A percentile compares a stretch with the other conserved stretches of the same genome.
These are phyloP conservation scores for Fragilariopsis cylindrus DNA, from an alignment of 108 stramenopile species.

Conservation along the genomic window DNA sequence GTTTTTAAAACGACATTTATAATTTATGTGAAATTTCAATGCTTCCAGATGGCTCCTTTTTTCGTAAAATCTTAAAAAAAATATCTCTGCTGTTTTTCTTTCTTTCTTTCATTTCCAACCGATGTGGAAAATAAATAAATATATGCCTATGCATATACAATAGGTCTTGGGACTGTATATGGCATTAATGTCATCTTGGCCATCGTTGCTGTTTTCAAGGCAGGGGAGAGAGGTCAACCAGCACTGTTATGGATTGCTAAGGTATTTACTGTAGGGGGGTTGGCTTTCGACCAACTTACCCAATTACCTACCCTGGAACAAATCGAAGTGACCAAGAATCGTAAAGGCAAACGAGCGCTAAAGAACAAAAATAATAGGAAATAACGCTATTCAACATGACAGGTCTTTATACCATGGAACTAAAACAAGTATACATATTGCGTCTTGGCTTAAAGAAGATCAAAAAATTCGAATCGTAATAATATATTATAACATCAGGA, in stretches of 20 bases:
- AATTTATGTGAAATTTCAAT: too few species aligned
- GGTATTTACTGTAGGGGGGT: conserved; percentile 79
- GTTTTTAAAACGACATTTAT: too few species aligned
- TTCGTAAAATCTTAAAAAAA: background rate
- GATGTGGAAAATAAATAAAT: background rate
- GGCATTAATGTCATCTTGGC: conserved; percentile 72
- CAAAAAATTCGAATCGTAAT: too few species aligned
- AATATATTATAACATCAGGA: too few species aligned
- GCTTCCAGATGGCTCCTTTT: too few species aligned
- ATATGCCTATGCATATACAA: background rate
- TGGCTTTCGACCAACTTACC: conserved; percentile 86
- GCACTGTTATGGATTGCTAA: conserved; percentile 69
- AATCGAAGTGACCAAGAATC: conserved; percentile 32
- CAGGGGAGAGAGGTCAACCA: conserved; percentile 69
- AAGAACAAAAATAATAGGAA: conserved; percentile 30
- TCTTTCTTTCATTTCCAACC: conserved; percentile 9
- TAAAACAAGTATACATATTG: too few species aligned
- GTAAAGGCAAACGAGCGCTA: conserved; percentile 49
- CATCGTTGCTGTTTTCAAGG: conserved; percentile 70
- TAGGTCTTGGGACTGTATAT: conserved; percentile 72
- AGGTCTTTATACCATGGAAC: too few species aligned
- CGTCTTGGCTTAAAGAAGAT: too few species aligned
- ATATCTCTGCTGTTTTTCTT: background rate
- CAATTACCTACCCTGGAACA: conserved; percentile 77
- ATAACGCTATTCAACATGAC: too few species aligned